These are phyloP conservation scores for Penicillium rolfsii DNA, from an alignment of 2,329 filamentous ascomycete genomes.

Conservation along the genomic window DNA sequence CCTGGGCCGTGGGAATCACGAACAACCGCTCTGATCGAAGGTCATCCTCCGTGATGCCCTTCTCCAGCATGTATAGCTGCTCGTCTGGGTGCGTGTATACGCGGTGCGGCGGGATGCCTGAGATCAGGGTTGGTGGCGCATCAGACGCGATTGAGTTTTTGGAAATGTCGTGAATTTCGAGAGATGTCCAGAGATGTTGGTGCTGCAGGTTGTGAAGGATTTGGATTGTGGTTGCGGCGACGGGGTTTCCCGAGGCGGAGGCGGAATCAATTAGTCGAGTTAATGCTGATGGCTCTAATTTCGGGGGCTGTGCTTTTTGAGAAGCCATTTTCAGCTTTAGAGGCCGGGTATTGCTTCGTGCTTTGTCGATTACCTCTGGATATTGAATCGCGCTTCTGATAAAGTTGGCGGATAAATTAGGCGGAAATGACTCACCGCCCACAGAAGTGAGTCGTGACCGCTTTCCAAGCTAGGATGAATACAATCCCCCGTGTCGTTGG, in stretches of 20 bases:
- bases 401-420: slow-evolving; percentile 7
- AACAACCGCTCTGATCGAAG: slow-evolving; percentile 58
- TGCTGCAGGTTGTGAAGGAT: slow-evolving; percentile 66
- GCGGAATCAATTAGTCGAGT: slow-evolving; percentile 44
- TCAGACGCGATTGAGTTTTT: slow-evolving; percentile 10
- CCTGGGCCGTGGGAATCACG: slow-evolving; percentile 61
- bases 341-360: background rate
- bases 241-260: slow-evolving; percentile 29
- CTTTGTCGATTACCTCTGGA: background rate
- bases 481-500: background rate
- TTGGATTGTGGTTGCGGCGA: slow-evolving; percentile 57
- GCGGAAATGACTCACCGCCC: slow-evolving; percentile 12
- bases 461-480: background rate
- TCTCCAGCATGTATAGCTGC: slow-evolving; percentile 62
- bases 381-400: background rate
- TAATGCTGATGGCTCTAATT: slow-evolving; percentile 44
- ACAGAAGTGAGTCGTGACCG: slow-evolving; percentile 4
- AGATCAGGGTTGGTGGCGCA: slow-evolving; percentile 56
- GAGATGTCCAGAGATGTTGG: slow-evolving; percentile 63
- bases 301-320: slow-evolving; percentile 10
- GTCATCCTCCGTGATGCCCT: slow-evolving; percentile 52
- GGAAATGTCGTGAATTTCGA: slow-evolving; percentile 52
- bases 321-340: slow-evolving; percentile 22
- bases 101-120: slow-evolving; percentile 62
- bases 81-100: slow-evolving; percentile 68